Conservation (phyloP, 441 rosid genomes). For the Syzygium syzygioides region DNA sequence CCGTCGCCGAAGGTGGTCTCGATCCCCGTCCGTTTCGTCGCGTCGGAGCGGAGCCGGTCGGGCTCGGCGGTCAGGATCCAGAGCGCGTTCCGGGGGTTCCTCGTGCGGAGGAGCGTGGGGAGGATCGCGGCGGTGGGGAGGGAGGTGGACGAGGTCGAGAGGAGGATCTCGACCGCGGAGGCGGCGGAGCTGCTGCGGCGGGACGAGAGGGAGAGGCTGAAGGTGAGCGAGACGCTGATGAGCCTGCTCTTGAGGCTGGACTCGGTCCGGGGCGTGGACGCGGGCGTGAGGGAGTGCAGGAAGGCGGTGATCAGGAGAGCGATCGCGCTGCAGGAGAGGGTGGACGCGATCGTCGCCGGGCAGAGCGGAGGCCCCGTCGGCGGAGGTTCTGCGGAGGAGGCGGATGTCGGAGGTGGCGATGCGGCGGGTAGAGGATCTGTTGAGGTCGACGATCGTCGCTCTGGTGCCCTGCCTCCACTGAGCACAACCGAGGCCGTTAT, state of each 20-base stretch:
- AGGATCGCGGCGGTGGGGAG: constrained; percentile 26
- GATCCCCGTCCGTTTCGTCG: constrained; percentile 38
- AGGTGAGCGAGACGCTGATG: constrained; percentile 52
- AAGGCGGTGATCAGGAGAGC: constrained; percentile 42
- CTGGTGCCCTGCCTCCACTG: neutral
- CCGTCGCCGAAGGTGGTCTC: constrained; percentile 24
- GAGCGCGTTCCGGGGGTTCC: constrained; percentile 44
- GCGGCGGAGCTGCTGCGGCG: constrained; percentile 22
- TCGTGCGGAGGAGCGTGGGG: constrained; percentile 47
- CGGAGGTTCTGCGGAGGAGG: neutral
- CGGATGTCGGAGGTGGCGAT: neutral
- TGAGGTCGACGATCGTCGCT: neutral
- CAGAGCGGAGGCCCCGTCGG: neutral
- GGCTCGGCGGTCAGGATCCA: constrained; percentile 42
- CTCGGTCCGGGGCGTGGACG: constrained; percentile 45
- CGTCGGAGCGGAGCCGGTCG: constrained; percentile 17
- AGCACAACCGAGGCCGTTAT: neutral
- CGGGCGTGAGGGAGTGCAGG: constrained; percentile 50
- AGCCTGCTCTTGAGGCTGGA: constrained; percentile 44
- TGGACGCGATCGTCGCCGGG: constrained; percentile 32
- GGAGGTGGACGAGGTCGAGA: constrained; percentile 41
- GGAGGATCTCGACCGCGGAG: constrained; percentile 23
- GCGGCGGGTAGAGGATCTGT: neutral
- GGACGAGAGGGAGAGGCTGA: constrained; percentile 39
- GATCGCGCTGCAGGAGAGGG: constrained; percentile 45